A percentile compares a stretch with the other conserved stretches of the same genome.
phyloP scores from a whole-genome alignment of 257 asterid species.

The Solanum corneliomulleri region DNA sequence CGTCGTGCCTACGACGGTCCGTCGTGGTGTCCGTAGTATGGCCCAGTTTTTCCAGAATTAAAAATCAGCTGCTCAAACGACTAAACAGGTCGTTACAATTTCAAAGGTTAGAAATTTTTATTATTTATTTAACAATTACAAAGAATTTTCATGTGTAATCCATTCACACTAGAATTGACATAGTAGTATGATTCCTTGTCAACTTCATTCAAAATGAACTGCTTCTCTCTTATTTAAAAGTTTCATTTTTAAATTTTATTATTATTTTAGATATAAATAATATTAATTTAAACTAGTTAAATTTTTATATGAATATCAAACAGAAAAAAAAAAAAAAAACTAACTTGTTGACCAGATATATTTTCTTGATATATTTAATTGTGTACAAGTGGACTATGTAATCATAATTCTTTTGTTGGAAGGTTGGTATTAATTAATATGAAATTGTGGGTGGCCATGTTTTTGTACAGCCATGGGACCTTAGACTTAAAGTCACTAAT shows the following conservation, averaged over 20 bases:
- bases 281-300: not conserved
- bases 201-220: not conserved
- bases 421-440: not conserved
- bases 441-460: not conserved
- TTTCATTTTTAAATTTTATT: fast-evolving
- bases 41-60: too few relatives aligned
- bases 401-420: not conserved
- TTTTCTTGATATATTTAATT: not conserved
- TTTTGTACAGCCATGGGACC: not conserved
- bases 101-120: not conserved
- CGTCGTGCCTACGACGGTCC: too few relatives aligned
- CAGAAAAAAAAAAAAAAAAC: not conserved
- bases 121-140: not conserved
- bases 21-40: too few relatives aligned
- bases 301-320: fast-evolving
- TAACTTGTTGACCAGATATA: not conserved
- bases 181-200: not conserved
- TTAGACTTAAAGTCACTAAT: not conserved
- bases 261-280: fast-evolving
- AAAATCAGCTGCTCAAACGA: too few relatives aligned
- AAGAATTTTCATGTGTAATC: not conserved
- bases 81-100: too few relatives aligned
- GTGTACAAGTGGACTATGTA: not conserved
- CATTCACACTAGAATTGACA: not conserved
- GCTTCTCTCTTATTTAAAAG: fast-evolving